These are phyloP conservation scores for Sarcomyxa edulis DNA, from an alignment of 768 basidiomycete genomes.

Conservation along the genomic window DNA sequence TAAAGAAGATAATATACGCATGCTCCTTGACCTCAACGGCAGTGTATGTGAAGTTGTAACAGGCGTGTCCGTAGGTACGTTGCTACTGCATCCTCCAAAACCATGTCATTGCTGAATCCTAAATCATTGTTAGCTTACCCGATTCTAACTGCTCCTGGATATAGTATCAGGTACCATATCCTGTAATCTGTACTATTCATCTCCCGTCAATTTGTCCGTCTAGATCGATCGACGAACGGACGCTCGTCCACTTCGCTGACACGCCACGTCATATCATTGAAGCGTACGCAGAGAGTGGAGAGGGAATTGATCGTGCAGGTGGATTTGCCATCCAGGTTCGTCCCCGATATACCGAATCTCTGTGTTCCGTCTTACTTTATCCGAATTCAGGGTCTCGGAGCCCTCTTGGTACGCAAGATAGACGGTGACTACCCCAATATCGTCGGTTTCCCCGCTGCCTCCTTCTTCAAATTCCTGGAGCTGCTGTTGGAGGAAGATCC, in stretches of 20 bases:
- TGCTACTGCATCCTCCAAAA: background rate
- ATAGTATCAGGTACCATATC: conserved; percentile 64
- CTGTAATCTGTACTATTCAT: background rate
- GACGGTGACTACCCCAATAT: conserved; percentile 90
- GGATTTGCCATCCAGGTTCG: conserved; percentile 91
- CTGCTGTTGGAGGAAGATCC: conserved; percentile 68
- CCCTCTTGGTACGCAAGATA: conserved; percentile 74
- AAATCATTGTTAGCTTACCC: conserved; percentile 54
- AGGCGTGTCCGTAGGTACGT: conserved; percentile 75
- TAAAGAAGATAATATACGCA: conserved; percentile 78
- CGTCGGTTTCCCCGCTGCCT: conserved; percentile 87
- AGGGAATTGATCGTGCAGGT: conserved; percentile 85
- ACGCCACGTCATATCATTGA: conserved; percentile 52
- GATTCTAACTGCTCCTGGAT: conserved; percentile 70
- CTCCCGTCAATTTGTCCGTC: background rate
- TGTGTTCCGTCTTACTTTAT: background rate
- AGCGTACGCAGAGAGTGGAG: conserved; percentile 81
- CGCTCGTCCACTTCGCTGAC: conserved; percentile 73
- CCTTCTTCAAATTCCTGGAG: conserved; percentile 74
- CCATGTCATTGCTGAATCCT: background rate
- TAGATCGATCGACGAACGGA: conserved; percentile 80
- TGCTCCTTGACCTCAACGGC: conserved; percentile 86
- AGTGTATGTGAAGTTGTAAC: conserved; percentile 89
- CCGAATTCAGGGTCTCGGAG: conserved; percentile 64
- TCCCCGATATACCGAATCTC: conserved; percentile 1